phyloP scores from a whole-genome alignment of 371 early-diverging fungal genomes.

The Massospora cicadina region DNA sequence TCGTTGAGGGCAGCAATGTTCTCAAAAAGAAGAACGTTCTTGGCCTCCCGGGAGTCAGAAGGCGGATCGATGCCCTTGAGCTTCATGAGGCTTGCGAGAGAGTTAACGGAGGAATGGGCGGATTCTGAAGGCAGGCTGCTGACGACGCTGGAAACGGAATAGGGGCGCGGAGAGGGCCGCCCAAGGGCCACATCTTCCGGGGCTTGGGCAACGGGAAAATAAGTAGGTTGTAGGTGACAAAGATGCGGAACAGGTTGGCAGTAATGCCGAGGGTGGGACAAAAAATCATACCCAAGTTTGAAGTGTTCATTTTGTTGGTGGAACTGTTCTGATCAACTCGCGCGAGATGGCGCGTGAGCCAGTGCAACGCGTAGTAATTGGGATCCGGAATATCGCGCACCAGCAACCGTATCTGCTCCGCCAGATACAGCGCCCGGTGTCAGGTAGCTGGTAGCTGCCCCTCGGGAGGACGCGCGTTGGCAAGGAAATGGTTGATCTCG shows the following conservation, averaged over 20 bases:
- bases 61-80: not conserved
- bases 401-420: not conserved
- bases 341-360: not conserved
- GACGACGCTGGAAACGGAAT: conserved; percentile 3
- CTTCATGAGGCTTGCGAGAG: not conserved
- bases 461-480: not conserved
- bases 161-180: not conserved
- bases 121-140: not conserved
- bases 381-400: not conserved
- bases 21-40: not conserved
- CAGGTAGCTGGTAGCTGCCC: not conserved
- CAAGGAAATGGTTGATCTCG: conserved; percentile 2
- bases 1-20: conserved; percentile 5
- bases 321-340: not conserved
- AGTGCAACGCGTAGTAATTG: conserved; percentile 9
- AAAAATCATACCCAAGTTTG: conserved; percentile 6
- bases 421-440: not conserved
- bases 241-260: not conserved
- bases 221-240: not conserved
- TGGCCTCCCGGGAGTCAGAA: not conserved
- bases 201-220: conserved; percentile 8
- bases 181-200: not conserved
- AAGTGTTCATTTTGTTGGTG: conserved; percentile 6
- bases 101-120: not conserved
- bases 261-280: conserved; percentile 7